Percentiles rank a stretch among this genome's conserved stretches.
phyloP scores from a whole-genome alignment of 305 asterid species.

The Stenogyne calaminthoides region DNA sequence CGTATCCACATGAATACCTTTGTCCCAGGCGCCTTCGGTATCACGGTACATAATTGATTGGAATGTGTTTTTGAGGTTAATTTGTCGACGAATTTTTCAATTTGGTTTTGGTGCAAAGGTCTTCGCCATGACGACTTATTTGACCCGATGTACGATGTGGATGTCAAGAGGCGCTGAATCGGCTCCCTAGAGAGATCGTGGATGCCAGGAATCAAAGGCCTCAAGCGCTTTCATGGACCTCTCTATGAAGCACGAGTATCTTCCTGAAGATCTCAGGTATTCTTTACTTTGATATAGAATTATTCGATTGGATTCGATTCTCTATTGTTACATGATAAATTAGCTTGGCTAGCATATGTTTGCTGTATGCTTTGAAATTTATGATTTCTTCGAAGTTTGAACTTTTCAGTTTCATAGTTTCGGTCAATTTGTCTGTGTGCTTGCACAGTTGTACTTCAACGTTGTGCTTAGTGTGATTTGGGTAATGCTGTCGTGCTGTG shows the following conservation, averaged over 20 bases:
- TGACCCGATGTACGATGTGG: slow-evolving; percentile 75
- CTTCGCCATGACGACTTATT: slow-evolving; percentile 74
- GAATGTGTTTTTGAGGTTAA: background rate
- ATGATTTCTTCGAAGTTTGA: background rate
- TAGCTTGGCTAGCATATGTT: slow-evolving; percentile 13
- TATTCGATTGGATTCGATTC: slow-evolving; percentile 1
- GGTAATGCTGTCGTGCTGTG: background rate
- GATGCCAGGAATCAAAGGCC: slow-evolving; percentile 87
- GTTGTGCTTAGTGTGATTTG: slow-evolving; percentile 1
- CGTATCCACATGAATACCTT: slow-evolving; percentile 62
- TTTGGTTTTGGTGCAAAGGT: slow-evolving; percentile 42
- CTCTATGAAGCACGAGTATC: slow-evolving; percentile 81
- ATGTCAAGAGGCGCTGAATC: slow-evolving; percentile 79
- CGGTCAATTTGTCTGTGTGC: background rate
- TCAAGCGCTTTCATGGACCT: slow-evolving; percentile 85
- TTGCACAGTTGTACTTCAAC: background rate
- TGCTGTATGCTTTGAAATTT: background rate
- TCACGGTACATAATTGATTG: slow-evolving; percentile 44
- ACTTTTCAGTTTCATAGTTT: background rate
- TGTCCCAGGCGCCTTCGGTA: slow-evolving; percentile 62
- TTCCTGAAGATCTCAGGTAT: slow-evolving; percentile 75
- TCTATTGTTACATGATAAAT: background rate
- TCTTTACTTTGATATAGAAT: background rate
- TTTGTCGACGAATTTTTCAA: background rate
- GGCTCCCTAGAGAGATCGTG: slow-evolving; percentile 75